Evolutionary conservation across 176 grass and related monocot genomes (phyloP).

Genomic region (Zizania latifolia): DNA sequence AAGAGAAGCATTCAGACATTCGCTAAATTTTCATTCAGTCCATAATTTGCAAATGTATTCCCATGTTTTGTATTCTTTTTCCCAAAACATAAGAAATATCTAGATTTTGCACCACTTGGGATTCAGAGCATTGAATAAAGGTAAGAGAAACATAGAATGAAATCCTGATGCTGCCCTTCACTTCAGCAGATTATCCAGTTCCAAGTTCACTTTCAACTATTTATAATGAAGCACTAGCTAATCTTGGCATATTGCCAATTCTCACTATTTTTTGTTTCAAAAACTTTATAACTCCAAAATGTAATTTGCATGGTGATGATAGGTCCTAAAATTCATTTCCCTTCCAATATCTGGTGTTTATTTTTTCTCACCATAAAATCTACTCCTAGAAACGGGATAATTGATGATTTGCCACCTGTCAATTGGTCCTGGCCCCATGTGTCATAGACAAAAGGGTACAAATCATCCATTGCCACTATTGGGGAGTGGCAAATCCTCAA

Average conservation of each 20-base stretch:
- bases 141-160: not conserved
- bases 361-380: not conserved
- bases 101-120: not conserved
- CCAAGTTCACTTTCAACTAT: not conserved
- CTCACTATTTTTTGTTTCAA: not conserved
- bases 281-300: not conserved
- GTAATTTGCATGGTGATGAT: not conserved
- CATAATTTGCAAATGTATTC: not conserved
- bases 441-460: no score
- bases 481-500: no score
- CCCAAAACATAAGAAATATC: constrained; percentile 2
- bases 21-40: not conserved
- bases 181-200: no score
- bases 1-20: not conserved
- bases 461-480: no score
- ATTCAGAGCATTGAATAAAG: not conserved
- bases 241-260: not conserved
- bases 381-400: not conserved
- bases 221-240: not conserved
- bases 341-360: not conserved
- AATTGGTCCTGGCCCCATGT: not conserved
- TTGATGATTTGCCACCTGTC: not conserved
- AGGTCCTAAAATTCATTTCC: not conserved
- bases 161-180: not conserved
- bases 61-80: not conserved